Conservation (phyloP, 2,329 filamentous ascomycete genomes). For the Phaeosphaeria sp. region DNA sequence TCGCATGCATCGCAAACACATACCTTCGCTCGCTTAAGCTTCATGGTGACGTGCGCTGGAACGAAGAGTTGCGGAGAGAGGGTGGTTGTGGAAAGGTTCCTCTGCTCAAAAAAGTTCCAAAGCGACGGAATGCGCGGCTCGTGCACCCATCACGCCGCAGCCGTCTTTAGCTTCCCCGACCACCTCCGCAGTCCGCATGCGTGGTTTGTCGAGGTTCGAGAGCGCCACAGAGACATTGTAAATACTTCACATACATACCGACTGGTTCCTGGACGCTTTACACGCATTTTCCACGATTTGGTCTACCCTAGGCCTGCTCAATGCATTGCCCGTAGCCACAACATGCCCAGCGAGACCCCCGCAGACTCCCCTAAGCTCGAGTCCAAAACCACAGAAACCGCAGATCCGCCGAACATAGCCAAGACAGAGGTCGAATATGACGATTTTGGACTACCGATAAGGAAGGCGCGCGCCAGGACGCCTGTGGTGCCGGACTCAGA, state of each 20-base stretch:
- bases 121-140: background rate
- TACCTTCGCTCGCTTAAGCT: slow-evolving; percentile 43
- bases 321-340: slow-evolving; percentile 21
- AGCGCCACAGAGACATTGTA: slow-evolving; percentile 3
- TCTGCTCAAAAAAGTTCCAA: background rate
- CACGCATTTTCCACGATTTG: background rate
- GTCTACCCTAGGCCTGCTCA: background rate
- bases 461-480: slow-evolving; percentile 50
- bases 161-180: slow-evolving; percentile 10
- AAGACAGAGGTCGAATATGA: slow-evolving; percentile 60
- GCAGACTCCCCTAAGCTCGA: slow-evolving; percentile 36
- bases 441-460: slow-evolving; percentile 74
- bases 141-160: slow-evolving; percentile 6
- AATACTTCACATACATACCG: slow-evolving; percentile 1
- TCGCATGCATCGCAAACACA: background rate
- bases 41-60: slow-evolving; percentile 27
- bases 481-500: slow-evolving; percentile 36
- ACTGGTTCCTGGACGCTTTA: slow-evolving; percentile 9
- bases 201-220: background rate
- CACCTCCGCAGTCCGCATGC: slow-evolving; percentile 4
- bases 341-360: slow-evolving; percentile 36
- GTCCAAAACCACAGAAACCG: slow-evolving; percentile 20
- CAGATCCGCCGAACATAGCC: slow-evolving; percentile 13
- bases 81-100: slow-evolving; percentile 13
- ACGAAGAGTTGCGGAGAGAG: slow-evolving; percentile 10